A percentile compares a stretch with the other conserved stretches of the same genome.
These are phyloP conservation scores for Cryoendolithus antarcticus DNA, from an alignment of 2,329 filamentous ascomycete species.

Conservation along the genomic window DNA sequence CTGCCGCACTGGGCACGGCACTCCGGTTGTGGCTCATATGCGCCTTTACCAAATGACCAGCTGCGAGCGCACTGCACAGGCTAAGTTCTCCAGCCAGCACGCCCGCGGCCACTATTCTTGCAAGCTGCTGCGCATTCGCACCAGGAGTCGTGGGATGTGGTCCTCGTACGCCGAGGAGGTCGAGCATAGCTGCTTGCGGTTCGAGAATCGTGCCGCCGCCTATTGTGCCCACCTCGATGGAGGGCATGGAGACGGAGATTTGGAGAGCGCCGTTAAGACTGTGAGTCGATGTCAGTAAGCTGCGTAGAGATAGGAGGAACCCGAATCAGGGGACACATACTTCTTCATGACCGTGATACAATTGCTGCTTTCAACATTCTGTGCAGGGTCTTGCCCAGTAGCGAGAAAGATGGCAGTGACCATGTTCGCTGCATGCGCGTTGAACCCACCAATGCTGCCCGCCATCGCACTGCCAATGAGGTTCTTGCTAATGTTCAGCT, in stretches of 20 bases:
- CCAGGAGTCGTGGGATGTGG: constrained; percentile 82
- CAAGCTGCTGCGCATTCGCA: constrained; percentile 80
- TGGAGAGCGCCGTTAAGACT: constrained; percentile 84
- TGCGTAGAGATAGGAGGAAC: background rate
- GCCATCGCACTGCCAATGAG: constrained; percentile 96
- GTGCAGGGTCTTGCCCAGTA: constrained; percentile 92
- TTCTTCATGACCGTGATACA: constrained; percentile 99
- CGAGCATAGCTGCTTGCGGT: constrained; percentile 90
- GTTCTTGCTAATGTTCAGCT: constrained; percentile 91
- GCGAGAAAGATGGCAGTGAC: constrained; percentile 92
- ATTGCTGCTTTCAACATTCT: constrained; percentile 92
- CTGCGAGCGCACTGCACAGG: constrained; percentile 81
- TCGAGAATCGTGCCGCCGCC: constrained; percentile 95
- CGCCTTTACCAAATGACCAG: constrained; percentile 79
- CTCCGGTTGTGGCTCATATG: constrained; percentile 97
- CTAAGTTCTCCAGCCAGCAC: constrained; percentile 87
- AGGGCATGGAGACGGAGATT: constrained; percentile 96
- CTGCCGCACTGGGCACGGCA: constrained; percentile 50
- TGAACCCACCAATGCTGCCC: constrained; percentile 88
- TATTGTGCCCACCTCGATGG: constrained; percentile 91
- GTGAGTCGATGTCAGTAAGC: constrained; percentile 7
- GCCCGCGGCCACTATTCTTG: constrained; percentile 78
- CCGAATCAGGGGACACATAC: constrained; percentile 45
- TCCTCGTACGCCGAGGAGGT: constrained; percentile 84
- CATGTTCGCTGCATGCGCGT: constrained; percentile 94